Evolutionary conservation across 352 stramenopile species (phyloP).

Genomic region (Globisporangium abappressorium): DNA sequence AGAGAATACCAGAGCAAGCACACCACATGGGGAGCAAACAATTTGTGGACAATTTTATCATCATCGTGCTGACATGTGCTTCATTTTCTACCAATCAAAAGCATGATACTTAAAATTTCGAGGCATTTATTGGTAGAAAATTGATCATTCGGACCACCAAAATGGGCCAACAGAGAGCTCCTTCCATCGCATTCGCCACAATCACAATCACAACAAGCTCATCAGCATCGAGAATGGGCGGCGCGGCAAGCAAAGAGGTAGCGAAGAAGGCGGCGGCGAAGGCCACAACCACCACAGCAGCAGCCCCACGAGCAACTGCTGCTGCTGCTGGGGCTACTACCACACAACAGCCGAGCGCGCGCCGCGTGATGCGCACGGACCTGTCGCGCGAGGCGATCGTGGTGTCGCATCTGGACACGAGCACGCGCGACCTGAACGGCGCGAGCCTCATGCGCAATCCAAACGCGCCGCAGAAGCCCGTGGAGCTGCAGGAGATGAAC

Average conservation of each 20-base stretch:
- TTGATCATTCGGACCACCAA: slow-evolving; percentile 6
- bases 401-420: slow-evolving; percentile 24
- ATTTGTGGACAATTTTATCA: too few relatives aligned
- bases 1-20: not conserved
- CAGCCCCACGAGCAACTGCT: not conserved
- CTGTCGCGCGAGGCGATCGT: slow-evolving; percentile 37
- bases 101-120: too few relatives aligned
- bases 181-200: not conserved
- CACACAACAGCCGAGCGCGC: not conserved
- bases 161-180: not conserved
- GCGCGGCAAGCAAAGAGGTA: slow-evolving; percentile 16
- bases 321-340: not conserved
- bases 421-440: slow-evolving; percentile 20
- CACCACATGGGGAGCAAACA: not conserved
- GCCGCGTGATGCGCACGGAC: slow-evolving; percentile 33
- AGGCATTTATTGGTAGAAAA: slow-evolving; percentile 5
- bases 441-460: slow-evolving; percentile 22
- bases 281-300: not conserved
- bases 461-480: slow-evolving; percentile 12
- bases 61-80: not conserved
- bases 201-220: not conserved
- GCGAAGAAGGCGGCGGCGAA: slow-evolving; percentile 13
- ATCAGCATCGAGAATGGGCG: slow-evolving; percentile 14
- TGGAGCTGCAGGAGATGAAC: slow-evolving; percentile 61
- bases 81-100: slow-evolving; percentile 2